These are phyloP conservation scores for Lactarius indigo DNA, from an alignment of 768 basidiomycete genomes.

Conservation along the genomic window DNA sequence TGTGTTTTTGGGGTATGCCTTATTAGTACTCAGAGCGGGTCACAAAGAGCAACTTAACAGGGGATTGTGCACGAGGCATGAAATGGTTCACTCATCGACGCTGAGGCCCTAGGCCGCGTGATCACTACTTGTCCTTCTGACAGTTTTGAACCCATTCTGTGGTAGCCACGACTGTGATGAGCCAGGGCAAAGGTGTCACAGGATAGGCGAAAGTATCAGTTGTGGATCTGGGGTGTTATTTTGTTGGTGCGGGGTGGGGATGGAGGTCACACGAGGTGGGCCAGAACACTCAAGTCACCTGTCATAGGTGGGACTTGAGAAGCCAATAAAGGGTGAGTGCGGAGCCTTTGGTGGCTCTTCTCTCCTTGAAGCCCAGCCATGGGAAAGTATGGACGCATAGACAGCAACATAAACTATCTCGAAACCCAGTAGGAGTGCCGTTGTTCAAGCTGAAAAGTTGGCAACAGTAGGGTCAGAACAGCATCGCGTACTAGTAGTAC, in stretches of 20 bases:
- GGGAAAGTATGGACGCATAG: neutral
- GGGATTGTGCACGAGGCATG: neutral
- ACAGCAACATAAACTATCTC: neutral
- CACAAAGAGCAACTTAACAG: neutral
- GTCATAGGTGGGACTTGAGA: conserved; percentile 1
- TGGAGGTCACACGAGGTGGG: neutral
- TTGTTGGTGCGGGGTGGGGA: neutral
- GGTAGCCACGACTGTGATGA: neutral
- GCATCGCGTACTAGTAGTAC: too few species aligned
- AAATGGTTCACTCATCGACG: neutral
- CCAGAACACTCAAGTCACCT: neutral
- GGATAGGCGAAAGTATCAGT: neutral
- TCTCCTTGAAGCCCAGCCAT: neutral
- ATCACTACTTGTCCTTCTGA: neutral
- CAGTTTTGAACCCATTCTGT: neutral
- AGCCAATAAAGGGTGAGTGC: conserved; percentile 1
- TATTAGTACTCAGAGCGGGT: neutral
- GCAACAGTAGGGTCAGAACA: too few species aligned
- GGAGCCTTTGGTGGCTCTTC: neutral
- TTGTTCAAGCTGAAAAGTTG: neutral
- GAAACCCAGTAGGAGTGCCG: neutral
- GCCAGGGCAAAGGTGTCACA: neutral
- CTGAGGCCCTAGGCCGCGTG: neutral
- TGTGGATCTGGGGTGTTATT: neutral
- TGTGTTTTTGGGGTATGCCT: neutral